Evolutionary conservation across 1,139 yeast species (phyloP).

Genomic region (Kodamaea fungicola): DNA sequence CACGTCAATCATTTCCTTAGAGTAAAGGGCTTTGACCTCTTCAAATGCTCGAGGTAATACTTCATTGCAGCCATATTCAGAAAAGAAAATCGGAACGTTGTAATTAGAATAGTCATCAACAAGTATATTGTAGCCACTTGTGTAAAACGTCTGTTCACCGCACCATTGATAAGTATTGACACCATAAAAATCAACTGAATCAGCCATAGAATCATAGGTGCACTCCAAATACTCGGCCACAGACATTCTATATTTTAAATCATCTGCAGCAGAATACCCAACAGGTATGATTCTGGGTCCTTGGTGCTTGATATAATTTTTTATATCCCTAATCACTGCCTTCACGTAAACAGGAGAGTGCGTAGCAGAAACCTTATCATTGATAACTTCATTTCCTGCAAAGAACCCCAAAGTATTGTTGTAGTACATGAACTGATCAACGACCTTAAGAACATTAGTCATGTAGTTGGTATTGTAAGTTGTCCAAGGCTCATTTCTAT

Average conservation of each 20-base stretch:
- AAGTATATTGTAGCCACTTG: slow-evolving; percentile 77
- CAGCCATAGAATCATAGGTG: slow-evolving; percentile 50
- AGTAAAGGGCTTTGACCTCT: slow-evolving; percentile 71
- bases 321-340: slow-evolving; percentile 77
- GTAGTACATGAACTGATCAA: slow-evolving; percentile 79
- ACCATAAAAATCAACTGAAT: slow-evolving; percentile 87
- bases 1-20: slow-evolving; percentile 70
- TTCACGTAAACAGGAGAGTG: slow-evolving; percentile 69
- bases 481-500: slow-evolving; percentile 87
- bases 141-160: slow-evolving; percentile 77
- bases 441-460: slow-evolving; percentile 72
- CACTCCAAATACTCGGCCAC: slow-evolving; percentile 83
- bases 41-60: slow-evolving; percentile 77
- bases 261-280: slow-evolving; percentile 97
- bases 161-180: slow-evolving; percentile 98
- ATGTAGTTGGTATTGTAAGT: slow-evolving; percentile 69
- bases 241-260: slow-evolving; percentile 67
- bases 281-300: slow-evolving; percentile 74
- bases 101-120: slow-evolving; percentile 68
- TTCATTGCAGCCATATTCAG: slow-evolving; percentile 88
- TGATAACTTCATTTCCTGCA: slow-evolving; percentile 91
- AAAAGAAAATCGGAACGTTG: slow-evolving; percentile 77
- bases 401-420: slow-evolving; percentile 90
- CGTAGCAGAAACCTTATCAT: slow-evolving; percentile 73
- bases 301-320: slow-evolving; percentile 58